Base-by-base conservation (phyloP, 2,329 filamentous ascomycete genomes). In the Aspergillus ochraceus region DNA sequence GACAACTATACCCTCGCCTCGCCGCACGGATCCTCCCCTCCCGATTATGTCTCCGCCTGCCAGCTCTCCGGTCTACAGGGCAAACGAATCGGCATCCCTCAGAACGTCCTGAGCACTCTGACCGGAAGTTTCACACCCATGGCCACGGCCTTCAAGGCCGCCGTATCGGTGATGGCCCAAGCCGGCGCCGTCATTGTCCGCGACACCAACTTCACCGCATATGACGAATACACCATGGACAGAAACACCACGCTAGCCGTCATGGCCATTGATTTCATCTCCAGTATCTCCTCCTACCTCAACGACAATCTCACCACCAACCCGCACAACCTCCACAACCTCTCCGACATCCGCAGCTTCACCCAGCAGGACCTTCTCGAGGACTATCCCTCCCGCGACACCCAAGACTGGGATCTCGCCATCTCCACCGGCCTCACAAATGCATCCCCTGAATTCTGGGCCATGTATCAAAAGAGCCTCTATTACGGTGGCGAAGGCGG, bases 31-130 rank as follows among this genome's bases (percentile, higher is more conserved):
- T 69, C 69, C 2, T 72, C 64, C 0, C 70, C 83, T 1, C 87
- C 87, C 0, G 79, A 90, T 70, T 90, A 90, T 65, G 81, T 85
- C 9, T 79, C 77, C 2, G 84, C 87, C 0, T 84, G 87, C 68
- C 79, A 84, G 20, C 72, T 79, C 20, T 79, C 79, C 12, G 80
- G 81, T 0, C 76, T 90, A 0, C 61, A 73, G 11, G 86, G 85
- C 8, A 84, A 84, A 55, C 81, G 87, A 2, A 86, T 91, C 26
- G 89, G 88, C 3, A 80, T 91, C 3, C 85, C 88, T 0, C 79
- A 83, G 19, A 88, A 89, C 64, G 77, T 84, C 1, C 77, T 90
- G 36, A 75, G 77, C 3, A 64, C 73, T 3, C 71, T 65, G 3
- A 64, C 70, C 14, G 63, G 70, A 36, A 68, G 70, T 2, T 76